Base-by-base conservation (phyloP, 306 rosid genomes). In the Cyamopsis tetragonoloba region DNA sequence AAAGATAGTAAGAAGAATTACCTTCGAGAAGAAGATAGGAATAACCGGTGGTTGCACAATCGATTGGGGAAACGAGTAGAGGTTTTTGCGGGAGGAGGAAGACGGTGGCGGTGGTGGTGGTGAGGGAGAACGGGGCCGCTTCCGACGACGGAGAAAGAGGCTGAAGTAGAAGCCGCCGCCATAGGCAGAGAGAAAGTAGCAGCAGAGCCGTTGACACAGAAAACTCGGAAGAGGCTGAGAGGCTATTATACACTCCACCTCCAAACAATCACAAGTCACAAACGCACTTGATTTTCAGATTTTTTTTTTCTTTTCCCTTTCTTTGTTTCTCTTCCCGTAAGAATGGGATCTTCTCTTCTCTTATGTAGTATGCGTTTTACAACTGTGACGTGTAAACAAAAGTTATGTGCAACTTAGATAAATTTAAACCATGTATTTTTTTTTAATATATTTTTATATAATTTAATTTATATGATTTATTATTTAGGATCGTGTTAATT, bases 21-120 rank as follows among this genome's bases (percentile, higher is more conserved):
- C 91, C 86, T 81, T 35, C n/a, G 51, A 17, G 61, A 47, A 51
- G 78, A 53, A 10, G 75, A 43, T 10, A 73, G 62, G 54, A 74
- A 55, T 2, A 62, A 11, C 10, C 73, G 83, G 6, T 60, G 65
- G 53, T 27, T 38, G 1, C 56, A 79, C 15, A 78, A 71, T 23
- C 70, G 80, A 74, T 63, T 4, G 35, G 66, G 55, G 5, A 77
- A 62, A 11, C 32, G 65, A 39, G 74, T 1, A 3, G 53, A 46
- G 30, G 59, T 2, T 0, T 72, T 5, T 4, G 46, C 3, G 15
- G 56, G 47, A 67, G 60, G 53, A 39, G 51, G 71, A 42, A 23
- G 57, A 34, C 8, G 75, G 18, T 23, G 60, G 12, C 2, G 63
- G 24, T 24, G 56, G 18, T 8, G 66, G 39, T n/a, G 64, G 10